Evolutionary conservation across 2,329 filamentous ascomycete genomes (phyloP).

Genomic region (Teratosphaeria gauchensis): DNA sequence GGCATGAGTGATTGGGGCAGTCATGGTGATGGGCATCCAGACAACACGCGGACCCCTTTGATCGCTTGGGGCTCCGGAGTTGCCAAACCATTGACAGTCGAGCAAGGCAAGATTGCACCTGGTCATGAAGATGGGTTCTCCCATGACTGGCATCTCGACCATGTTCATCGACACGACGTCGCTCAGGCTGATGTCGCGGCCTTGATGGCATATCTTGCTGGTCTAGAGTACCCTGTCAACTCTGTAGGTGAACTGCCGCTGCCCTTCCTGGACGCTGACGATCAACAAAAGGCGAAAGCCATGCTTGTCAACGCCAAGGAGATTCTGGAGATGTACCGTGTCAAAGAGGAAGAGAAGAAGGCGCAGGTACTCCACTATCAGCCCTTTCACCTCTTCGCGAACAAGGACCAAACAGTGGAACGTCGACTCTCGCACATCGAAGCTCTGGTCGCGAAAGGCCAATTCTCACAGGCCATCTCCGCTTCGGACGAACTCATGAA

Average conservation of each 20-base stretch:
- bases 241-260: slow-evolving; percentile 90
- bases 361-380: slow-evolving; percentile 65
- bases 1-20: slow-evolving; percentile 99
- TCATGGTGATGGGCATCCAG: slow-evolving; percentile 92
- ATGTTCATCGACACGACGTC: slow-evolving; percentile 80
- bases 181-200: slow-evolving; percentile 89
- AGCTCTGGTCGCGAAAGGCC: slow-evolving; percentile 53
- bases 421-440: slow-evolving; percentile 60
- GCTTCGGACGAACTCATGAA: slow-evolving; percentile 69
- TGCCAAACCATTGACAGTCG: slow-evolving; percentile 56
- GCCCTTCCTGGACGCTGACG: slow-evolving; percentile 63
- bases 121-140: slow-evolving; percentile 87
- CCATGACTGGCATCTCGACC: slow-evolving; percentile 73
- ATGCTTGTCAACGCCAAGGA: slow-evolving; percentile 74
- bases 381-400: slow-evolving; percentile 62
- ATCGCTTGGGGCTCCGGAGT: slow-evolving; percentile 91
- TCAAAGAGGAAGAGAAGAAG: slow-evolving; percentile 83
- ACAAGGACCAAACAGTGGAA: slow-evolving; percentile 52
- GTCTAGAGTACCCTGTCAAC: slow-evolving; percentile 85
- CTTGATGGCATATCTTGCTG: slow-evolving; percentile 86
- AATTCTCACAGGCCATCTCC: slow-evolving; percentile 67
- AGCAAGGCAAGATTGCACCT: slow-evolving; percentile 47
- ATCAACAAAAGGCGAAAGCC: slow-evolving; percentile 71
- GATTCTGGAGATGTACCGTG: slow-evolving; percentile 89
- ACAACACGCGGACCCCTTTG: slow-evolving; percentile 90